Percentiles rank a stretch among this genome's conserved stretches.
These are phyloP conservation scores for Phyllosticta citrichinensis DNA, from an alignment of 2,329 filamentous ascomycete species.

Conservation along the genomic window DNA sequence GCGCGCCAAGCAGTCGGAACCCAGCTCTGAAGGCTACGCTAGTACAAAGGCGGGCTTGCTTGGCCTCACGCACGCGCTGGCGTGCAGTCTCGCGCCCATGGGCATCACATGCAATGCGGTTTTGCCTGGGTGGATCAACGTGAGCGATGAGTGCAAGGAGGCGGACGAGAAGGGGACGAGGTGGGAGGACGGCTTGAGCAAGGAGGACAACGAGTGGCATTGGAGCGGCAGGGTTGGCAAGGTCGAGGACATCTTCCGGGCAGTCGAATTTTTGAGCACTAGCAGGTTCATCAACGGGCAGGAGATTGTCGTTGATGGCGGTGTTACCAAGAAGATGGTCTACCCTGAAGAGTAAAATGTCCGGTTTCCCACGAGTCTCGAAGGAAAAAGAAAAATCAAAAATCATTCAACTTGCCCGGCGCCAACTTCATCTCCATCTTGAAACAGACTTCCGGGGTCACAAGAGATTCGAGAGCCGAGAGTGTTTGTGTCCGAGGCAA, in stretches of 20 bases:
- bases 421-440: no score
- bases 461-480: no score
- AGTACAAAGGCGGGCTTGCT: slow-evolving; percentile 42
- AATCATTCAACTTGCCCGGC: no score
- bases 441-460: no score
- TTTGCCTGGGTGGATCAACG: slow-evolving; percentile 44
- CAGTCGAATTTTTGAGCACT: slow-evolving; percentile 32
- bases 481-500: no score
- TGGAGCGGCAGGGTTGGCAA: slow-evolving; percentile 40
- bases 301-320: slow-evolving; percentile 38
- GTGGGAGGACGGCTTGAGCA: slow-evolving; percentile 39
- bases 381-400: no score
- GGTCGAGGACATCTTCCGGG: slow-evolving; percentile 36
- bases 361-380: not conserved
- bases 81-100: slow-evolving; percentile 34
- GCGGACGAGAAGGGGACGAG: slow-evolving; percentile 30
- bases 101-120: slow-evolving; percentile 41
- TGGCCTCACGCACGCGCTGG: slow-evolving; percentile 41
- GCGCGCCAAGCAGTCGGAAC: slow-evolving; percentile 39
- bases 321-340: slow-evolving; percentile 38
- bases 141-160: slow-evolving; percentile 32
- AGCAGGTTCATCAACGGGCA: slow-evolving; percentile 35
- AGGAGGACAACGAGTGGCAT: slow-evolving; percentile 41
- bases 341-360: slow-evolving; percentile 23
- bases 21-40: slow-evolving; percentile 41